Conservation (phyloP, 345 rosid genomes). For the Citropsis articulata region DNA sequence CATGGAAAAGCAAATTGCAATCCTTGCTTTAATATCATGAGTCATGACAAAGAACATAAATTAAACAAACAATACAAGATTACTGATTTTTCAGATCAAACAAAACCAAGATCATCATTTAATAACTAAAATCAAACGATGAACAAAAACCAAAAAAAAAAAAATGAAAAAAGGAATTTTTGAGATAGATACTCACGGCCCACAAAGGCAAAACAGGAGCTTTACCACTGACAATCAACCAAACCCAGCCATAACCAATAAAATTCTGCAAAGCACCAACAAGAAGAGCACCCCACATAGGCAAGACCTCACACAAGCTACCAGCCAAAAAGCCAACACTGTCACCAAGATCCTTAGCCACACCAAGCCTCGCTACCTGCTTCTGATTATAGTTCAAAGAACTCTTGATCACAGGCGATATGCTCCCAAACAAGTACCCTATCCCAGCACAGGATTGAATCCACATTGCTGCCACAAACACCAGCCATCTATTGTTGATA, state of each 20-base stretch:
- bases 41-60: background rate
- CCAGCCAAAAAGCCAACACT: conserved; percentile 98
- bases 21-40: background rate
- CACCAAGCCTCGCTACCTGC: conserved; percentile 81
- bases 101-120: conserved; percentile 3
- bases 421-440: conserved; percentile 92
- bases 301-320: conserved; percentile 74
- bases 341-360: conserved; percentile 97
- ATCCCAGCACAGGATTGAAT: conserved; percentile 93
- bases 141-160: background rate
- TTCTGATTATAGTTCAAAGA: conserved; percentile 80
- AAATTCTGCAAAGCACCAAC: conserved; percentile 91
- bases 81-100: background rate
- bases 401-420: conserved; percentile 93
- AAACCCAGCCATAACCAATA: conserved; percentile 93
- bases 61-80: background rate
- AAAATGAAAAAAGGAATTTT: background rate
- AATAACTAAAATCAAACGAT: background rate
- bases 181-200: conserved; percentile 67
- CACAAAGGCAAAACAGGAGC: conserved; percentile 80
- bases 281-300: conserved; percentile 90
- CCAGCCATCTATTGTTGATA: conserved; percentile 86
- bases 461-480: conserved; percentile 99
- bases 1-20: background rate
- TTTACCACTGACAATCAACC: conserved; percentile 80